Base-by-base conservation (phyloP, 768 basidiomycete genomes). In the Chlorophyllum brunneum region DNA sequence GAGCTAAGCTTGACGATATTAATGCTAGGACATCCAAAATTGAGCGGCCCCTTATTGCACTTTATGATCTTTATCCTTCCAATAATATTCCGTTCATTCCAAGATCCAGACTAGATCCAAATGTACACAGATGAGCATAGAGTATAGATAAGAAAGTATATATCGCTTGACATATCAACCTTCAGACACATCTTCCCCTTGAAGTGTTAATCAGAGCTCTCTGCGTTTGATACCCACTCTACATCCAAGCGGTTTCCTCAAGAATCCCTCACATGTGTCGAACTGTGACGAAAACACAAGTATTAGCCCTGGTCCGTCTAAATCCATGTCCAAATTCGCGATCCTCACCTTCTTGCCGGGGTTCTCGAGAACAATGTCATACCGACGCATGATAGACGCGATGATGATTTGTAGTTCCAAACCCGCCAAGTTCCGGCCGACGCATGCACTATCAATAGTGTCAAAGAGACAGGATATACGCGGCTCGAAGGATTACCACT, bases 381-480 rank as follows among this genome's bases (percentile, higher is more conserved):
- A 95, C 36, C 86, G 77, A 23, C 86, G 77, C 63, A 91, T 67
- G 58, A 94, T 79, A 2, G 88, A 88, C n/a, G 88, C 79, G 39
- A 92, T 68, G 61, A 95, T 93, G 48, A 92, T 77, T 61, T 83
- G 74, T 18, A 95, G 64, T 63, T 94, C 90, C 72, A 94, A 72
- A 56, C 73, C 80, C 2, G 92, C 92, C 36, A 92, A 70, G 62
- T 94, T 93, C 38, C 85, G 78, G 7, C 92, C 92, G 16, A 95
- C 88, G 63, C 92, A 95, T 13, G 82, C 86, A 41, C 91, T 87
- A 56, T 31, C 30, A 30, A 52, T 39, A 51, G 31, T 46, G 54
- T 42, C 51, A 38, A 41, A 56, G 51, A 29, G 56, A 27, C 39
- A 47, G 23, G 47, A 38, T 18, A 9, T 11, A 9, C n/a, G n/a